Base-by-base conservation (phyloP, 2,329 filamentous ascomycete species). In the Remersonia thermophila region DNA sequence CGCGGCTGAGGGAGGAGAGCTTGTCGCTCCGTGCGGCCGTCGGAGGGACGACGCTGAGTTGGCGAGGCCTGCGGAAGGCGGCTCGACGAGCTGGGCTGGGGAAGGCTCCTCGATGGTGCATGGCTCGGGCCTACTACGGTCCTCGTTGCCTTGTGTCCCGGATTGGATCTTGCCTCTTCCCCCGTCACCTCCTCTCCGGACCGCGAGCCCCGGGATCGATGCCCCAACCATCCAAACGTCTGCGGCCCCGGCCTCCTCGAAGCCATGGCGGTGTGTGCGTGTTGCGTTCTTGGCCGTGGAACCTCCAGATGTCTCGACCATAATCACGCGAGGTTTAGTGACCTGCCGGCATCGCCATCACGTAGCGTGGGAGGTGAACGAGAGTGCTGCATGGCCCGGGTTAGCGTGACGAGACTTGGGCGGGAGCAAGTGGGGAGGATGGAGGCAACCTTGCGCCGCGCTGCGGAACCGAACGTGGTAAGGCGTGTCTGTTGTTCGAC, bases 1-100 rank as follows among this genome's bases (percentile, higher is more conserved):
- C 61, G 65, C 8, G 59, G 57, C 48, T 65, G 61, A 25, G 64
- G 59, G 26, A 55, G 58, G 4, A 65, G 47, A 14, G 55, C 54
- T n/a, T 59, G 57, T 29, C 55, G 57, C 30, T 49, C 47, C n/a
- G 46, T 27, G 14, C 46, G 48, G 27, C 42, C 38, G 13, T 48
- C 43, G 4, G 51, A 50, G 16, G 54, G 54, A 17, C 50, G 50
- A 31, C 55, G 52, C 10, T 50, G 27, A 9, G 55, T 46, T 12
- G 48, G 20, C 5, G 20, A 43, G 23, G 52, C 55, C 36, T 61
- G 59, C 8, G 62, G 58, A 43, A 61, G 55, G 35, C 54, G 57
- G 46, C 54, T 61, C n/a, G n/a, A n/a, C n/a, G n/a, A n/a, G n/a
- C n/a, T n/a, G n/a, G n/a, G n/a, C n/a, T n/a, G n/a, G n/a, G n/a